These are phyloP conservation scores for Dactylonectria estremocensis DNA, from an alignment of 2,329 filamentous ascomycete genomes.

Conservation along the genomic window DNA sequence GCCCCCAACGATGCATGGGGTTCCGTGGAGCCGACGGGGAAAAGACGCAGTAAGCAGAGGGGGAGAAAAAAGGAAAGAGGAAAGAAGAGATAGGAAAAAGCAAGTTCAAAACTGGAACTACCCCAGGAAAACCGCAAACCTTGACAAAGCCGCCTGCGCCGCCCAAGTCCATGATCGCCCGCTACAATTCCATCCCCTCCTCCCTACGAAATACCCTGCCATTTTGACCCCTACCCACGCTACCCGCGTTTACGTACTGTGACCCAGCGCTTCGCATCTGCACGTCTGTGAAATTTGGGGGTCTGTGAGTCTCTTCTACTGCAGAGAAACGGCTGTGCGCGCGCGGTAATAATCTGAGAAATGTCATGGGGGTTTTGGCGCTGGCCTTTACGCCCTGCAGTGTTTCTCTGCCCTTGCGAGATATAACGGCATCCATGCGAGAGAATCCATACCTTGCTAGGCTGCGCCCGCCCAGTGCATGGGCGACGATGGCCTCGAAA, in stretches of 20 bases:
- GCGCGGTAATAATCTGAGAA: too few species aligned
- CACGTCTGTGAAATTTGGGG: conserved; percentile 6
- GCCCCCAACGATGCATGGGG: background rate
- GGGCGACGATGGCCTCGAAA: conserved; percentile 9
- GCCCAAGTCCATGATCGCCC: conserved; percentile 37
- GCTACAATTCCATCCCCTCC: conserved; percentile 42
- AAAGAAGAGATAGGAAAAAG: conserved; percentile 32
- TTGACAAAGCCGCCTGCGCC: conserved; percentile 20
- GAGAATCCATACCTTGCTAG: too few species aligned
- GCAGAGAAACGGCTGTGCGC: too few species aligned
- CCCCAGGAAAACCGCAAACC: conserved; percentile 42
- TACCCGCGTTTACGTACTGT: conserved; percentile 10
- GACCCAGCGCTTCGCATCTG: background rate
- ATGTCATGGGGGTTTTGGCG: too few species aligned
- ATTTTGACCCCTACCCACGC: background rate
- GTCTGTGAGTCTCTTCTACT: conserved; percentile 16
- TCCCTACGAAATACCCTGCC: background rate
- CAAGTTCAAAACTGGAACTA: conserved; percentile 35
- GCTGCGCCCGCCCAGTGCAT: background rate
- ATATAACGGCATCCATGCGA: too few species aligned
- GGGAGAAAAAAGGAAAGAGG: conserved; percentile 30
- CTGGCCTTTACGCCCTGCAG: too few species aligned
- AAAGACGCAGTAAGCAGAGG: background rate
- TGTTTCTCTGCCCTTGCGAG: too few species aligned
- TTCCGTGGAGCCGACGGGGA: conserved; percentile 1